phyloP scores from a whole-genome alignment of 2,329 filamentous ascomycete genomes.

The Colletotrichum phormii region DNA sequence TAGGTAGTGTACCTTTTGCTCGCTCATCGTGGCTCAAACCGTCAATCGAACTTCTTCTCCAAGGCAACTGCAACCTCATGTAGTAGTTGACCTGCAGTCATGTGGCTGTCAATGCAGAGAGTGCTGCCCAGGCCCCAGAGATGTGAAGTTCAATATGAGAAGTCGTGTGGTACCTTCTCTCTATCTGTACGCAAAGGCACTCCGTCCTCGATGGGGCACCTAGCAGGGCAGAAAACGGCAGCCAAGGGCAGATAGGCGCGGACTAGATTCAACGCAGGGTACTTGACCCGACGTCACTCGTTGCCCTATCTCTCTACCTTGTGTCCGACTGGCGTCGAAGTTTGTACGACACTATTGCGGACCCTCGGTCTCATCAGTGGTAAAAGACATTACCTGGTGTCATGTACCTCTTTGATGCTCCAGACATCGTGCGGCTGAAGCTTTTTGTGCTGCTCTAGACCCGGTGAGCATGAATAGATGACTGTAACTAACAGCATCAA shows the following conservation, averaged over 20 bases:
- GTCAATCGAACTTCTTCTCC: background rate
- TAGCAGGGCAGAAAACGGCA: background rate
- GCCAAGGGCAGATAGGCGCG: background rate
- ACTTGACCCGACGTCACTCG: slow-evolving; percentile 16
- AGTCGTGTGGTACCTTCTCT: background rate
- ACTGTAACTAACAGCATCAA: background rate
- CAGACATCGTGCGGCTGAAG: background rate
- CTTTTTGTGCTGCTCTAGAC: background rate
- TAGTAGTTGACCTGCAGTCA: background rate
- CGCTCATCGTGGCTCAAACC: background rate
- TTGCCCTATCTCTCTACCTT: background rate
- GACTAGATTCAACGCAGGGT: slow-evolving; percentile 3
- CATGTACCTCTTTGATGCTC: background rate
- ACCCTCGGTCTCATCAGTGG: background rate
- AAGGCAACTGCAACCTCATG: background rate
- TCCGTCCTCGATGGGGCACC: background rate
- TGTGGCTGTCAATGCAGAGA: background rate
- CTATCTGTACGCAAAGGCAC: background rate
- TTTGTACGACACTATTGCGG: background rate
- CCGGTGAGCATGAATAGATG: background rate
- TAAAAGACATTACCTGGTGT: background rate
- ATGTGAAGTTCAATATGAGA: background rate
- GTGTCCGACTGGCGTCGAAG: background rate
- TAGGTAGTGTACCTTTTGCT: background rate
- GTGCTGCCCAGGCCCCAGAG: background rate